Percentiles rank a stretch among this genome's conserved stretches.
phyloP scores from a whole-genome alignment of 441 rosid species.

The Sinapis alba region DNA sequence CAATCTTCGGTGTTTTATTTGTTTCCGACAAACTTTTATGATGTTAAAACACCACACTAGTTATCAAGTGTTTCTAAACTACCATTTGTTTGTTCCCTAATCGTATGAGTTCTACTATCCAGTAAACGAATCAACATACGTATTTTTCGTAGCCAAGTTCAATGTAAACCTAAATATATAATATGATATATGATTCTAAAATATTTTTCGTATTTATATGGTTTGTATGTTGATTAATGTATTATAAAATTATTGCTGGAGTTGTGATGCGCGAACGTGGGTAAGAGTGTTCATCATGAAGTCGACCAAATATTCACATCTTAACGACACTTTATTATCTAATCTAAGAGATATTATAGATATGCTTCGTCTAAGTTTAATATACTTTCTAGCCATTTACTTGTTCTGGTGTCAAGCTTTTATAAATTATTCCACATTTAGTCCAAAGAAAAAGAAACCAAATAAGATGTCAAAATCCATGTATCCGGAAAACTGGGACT shows the following conservation, averaged over 20 bases:
- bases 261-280: conserved; percentile 33
- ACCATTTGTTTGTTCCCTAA: background rate
- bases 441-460: background rate
- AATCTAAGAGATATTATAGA: conserved; percentile 5
- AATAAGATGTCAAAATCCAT: background rate
- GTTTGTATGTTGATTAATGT: background rate
- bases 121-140: background rate
- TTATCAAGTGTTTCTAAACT: background rate
- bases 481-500: background rate
- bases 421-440: background rate
- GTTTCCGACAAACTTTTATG: background rate
- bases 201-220: too few species aligned
- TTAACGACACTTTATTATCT: conserved; percentile 14
- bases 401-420: background rate
- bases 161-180: background rate
- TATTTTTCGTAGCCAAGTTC: background rate
- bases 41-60: background rate
- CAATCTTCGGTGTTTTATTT: background rate
- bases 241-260: conserved; percentile 5
- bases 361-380: conserved; percentile 18
- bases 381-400: conserved; percentile 13
- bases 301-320: conserved; percentile 34
- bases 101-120: background rate
- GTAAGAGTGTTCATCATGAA: conserved; percentile 32
- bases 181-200: background rate